These are phyloP conservation scores for Gaeumannomyces sp. DNA, from an alignment of 2,329 filamentous ascomycete species.

Conservation along the genomic window DNA sequence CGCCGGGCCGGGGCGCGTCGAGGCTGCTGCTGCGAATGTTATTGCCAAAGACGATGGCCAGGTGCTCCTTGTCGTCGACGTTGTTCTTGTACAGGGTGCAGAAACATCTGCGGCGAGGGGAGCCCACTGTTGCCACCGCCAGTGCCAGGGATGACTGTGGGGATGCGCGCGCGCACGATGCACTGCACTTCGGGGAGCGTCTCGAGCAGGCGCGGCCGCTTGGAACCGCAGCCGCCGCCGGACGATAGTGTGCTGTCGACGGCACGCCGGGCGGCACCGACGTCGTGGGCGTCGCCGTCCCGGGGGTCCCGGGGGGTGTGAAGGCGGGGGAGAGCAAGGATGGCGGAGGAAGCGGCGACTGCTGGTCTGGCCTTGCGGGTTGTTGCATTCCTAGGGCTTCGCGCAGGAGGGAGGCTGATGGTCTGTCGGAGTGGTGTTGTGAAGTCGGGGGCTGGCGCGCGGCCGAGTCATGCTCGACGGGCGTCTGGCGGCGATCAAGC, in stretches of 20 bases:
- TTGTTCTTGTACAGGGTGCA: conserved; percentile 93
- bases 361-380: conserved; percentile 11
- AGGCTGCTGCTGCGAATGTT: conserved; percentile 70
- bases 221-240: conserved; percentile 51
- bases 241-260: conserved; percentile 53
- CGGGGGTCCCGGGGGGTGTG: conserved; percentile 63
- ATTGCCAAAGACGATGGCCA: conserved; percentile 93
- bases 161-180: conserved; percentile 89
- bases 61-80: conserved; percentile 88
- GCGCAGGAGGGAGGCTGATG: conserved; percentile 13
- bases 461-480: conserved; percentile 2
- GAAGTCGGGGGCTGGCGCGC: conserved; percentile 11
- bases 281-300: conserved; percentile 44
- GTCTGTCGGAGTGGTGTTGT: conserved; percentile 10
- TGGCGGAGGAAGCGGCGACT: conserved; percentile 36
- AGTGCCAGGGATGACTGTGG: conserved; percentile 53
- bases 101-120: conserved; percentile 68
- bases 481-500: conserved; percentile 14
- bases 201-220: conserved; percentile 66
- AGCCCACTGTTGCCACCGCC: conserved; percentile 50
- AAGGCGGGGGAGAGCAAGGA: conserved; percentile 85
- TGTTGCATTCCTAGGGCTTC: conserved; percentile 14
- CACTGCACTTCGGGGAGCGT: conserved; percentile 82
- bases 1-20: conserved; percentile 64
- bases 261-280: conserved; percentile 41